Evolutionary conservation across 768 basidiomycete species (phyloP), one percentile per base, ranked within the genome.

Genomic region (Leccinum longicurvipes): DNA sequence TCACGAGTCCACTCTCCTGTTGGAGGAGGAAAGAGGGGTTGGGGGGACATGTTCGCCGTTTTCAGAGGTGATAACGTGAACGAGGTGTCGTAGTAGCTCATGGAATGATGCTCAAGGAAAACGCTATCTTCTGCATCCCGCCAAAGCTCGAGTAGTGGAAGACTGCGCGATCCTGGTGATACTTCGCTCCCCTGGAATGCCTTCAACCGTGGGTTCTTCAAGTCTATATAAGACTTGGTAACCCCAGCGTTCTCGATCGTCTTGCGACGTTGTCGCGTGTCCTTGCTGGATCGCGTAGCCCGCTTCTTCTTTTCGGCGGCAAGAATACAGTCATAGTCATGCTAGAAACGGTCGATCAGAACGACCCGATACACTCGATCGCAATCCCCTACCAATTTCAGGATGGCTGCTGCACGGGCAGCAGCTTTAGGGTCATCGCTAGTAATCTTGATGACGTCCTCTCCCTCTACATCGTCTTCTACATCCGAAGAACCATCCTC

Each of bases 371-470:
- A 28, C 12, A 15, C 19, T 25, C 28, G 34, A 39, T 51, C 3
- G 19, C 12, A 6, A 51, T 45, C 12, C 69, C 83, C n/a, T 48
- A 91, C 92, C 78, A 91, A 81, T 71, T 89, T 93, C 62, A 97
- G 76, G 56, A 97, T 94, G 0, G 94, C 94, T 31, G 91, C 93
- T n/a, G 93, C 94, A 47, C 91, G 76, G 2, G 93, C 94, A 46
- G 94, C 94, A 17, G 91, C 91, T 56, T 80, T 78, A 2, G 94
- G 90, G 69, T 96, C 90, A 21, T 83, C 82, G 56, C 90, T 92
- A 3, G 86, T 86, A 58, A 96, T 89, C 73, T 90, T 87, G 60
- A 97, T 84, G 6, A 95, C 74, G 8, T 77, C 75, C 5, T 77
- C 75, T 5, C 73, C 74, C 4, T 74, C 70, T 25, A 71, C 63